These are phyloP conservation scores for Linum usitatissimum DNA, from an alignment of 345 rosid genomes.

Conservation along the genomic window DNA sequence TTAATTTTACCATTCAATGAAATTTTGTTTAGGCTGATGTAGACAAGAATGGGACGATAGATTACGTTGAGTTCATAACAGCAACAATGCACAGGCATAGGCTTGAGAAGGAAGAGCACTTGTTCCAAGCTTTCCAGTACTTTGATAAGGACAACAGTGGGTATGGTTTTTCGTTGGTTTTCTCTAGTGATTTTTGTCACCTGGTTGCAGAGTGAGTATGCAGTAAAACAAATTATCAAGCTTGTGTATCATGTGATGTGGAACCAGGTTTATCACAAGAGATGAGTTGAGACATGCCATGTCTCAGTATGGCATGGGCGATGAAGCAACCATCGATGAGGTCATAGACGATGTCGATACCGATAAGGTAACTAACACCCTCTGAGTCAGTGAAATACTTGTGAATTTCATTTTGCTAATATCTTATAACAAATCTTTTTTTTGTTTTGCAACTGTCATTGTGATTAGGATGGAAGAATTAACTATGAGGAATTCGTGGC, in stretches of 20 bases:
- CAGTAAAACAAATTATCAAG: background rate
- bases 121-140: constrained; percentile 20
- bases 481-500: constrained; percentile 30
- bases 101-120: constrained; percentile 23
- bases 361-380: constrained; percentile 14
- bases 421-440: no score
- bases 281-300: constrained; percentile 24
- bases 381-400: background rate
- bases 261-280: constrained; percentile 20
- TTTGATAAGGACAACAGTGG: constrained; percentile 23
- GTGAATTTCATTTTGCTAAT: no score
- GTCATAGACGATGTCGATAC: constrained; percentile 22
- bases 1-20: no score
- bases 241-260: background rate
- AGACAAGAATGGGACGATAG: constrained; percentile 19
- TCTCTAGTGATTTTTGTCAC: background rate
- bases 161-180: constrained; percentile 4
- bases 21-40: constrained; percentile 29
- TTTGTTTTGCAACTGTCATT: background rate
- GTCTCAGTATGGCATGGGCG: constrained; percentile 22
- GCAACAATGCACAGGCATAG: constrained; percentile 24
- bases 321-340: constrained; percentile 22
- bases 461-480: constrained; percentile 30
- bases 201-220: background rate
- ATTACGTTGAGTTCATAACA: constrained; percentile 18